These are phyloP conservation scores for Arthrinium phaeospermum DNA, from an alignment of 2,329 filamentous ascomycete species.

Conservation along the genomic window DNA sequence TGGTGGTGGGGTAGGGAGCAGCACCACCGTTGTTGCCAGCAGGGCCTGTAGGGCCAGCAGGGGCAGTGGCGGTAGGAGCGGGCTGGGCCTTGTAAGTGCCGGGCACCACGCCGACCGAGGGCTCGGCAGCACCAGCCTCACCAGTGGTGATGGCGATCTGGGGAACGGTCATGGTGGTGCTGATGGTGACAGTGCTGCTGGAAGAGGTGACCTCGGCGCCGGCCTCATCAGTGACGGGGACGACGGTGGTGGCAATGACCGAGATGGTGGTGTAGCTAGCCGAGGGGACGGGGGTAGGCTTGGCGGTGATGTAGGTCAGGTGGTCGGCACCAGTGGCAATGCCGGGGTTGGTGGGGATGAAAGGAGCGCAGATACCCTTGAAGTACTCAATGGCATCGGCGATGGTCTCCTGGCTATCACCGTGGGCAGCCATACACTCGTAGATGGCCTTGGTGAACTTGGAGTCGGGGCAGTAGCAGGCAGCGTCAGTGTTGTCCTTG, in stretches of 20 bases:
- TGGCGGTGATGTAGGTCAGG: slow-evolving; percentile 64
- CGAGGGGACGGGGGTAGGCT: slow-evolving; percentile 48
- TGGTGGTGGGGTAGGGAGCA: slow-evolving; percentile 43
- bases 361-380: slow-evolving; percentile 85
- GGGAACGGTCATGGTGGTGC: slow-evolving; percentile 53
- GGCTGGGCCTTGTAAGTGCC: slow-evolving; percentile 28
- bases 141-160: slow-evolving; percentile 45
- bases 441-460: slow-evolving; percentile 81
- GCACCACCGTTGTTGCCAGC: slow-evolving; percentile 30
- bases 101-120: slow-evolving; percentile 37
- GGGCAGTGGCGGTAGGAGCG: slow-evolving; percentile 41
- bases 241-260: slow-evolving; percentile 56
- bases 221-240: slow-evolving; percentile 54
- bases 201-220: slow-evolving; percentile 55
- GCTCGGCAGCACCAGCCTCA: slow-evolving; percentile 48
- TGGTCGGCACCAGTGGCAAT: slow-evolving; percentile 78
- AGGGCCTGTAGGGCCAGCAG: slow-evolving; percentile 39
- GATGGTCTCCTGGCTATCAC: slow-evolving; percentile 68
- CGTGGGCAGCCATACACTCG: slow-evolving; percentile 80
- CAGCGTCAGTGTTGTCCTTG: slow-evolving; percentile 79
- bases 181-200: slow-evolving; percentile 52
- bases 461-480: slow-evolving; percentile 85
- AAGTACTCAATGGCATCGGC: slow-evolving; percentile 79
- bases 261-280: slow-evolving; percentile 53
- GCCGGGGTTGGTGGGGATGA: slow-evolving; percentile 78